Base-by-base conservation (phyloP, 192 early-diverging fungal species). In the Rhizoclosmatium sp. region DNA sequence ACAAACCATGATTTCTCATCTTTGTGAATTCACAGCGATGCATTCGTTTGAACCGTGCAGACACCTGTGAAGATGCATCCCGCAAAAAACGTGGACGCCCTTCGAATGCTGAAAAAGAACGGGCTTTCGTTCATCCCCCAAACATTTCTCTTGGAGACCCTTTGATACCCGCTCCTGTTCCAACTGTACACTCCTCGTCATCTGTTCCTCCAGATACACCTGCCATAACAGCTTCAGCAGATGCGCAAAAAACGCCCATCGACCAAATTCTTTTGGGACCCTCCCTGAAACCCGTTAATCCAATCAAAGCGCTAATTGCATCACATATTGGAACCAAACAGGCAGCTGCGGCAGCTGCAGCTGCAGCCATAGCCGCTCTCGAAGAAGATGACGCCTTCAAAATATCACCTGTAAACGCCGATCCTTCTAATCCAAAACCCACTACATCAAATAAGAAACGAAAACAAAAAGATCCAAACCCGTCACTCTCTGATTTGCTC, bases 21-120 rank as follows among this genome's bases (percentile, higher is more conserved):
- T 9, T 51, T 4, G 54, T 21, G 40, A 44, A 16, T 47, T 21
- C 23, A 41, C 23, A 80, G 79, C 82, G 87, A 12, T 88, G 87
- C 68, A 80, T 87, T 2, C 76, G 87, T 44, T 74, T 88, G 23
- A 82, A 82, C 47, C 84, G 83, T 21, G 82, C 76, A 5, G 86
- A 87, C 60, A 80, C 80, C 0, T 88, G 87, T 68, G 76, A 81
- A 10, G 86, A 88, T 64, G 85, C 86, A 44, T 84, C 84, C 58
- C 65, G 86, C 65, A 88, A 88, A 65, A 88, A 88, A 56, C 69
- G 87, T 48, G 87, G 87, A 3, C 82, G 87, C 19, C 87, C 87
- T 42, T 81, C 80, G 42, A 85, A 85, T 41, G n/a, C 69, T 51
- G 65, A 41, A 14, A 49, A 72, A 45, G 31, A 65, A 16, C 31